These are phyloP conservation scores for Xylaria sp. DNA, from an alignment of 2,329 filamentous ascomycete species.

Conservation along the genomic window DNA sequence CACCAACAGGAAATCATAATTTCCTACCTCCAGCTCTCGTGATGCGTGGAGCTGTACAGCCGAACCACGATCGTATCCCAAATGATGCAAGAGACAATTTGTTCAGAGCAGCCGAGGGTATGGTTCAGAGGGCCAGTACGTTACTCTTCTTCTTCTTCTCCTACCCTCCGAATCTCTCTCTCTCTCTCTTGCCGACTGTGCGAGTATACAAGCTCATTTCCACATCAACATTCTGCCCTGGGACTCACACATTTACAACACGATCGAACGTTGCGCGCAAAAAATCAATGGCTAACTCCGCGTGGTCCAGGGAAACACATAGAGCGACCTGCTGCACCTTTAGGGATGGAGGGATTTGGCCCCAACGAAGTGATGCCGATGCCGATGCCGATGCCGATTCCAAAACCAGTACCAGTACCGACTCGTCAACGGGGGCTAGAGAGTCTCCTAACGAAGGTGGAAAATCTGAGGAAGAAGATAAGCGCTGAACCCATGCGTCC, in stretches of 20 bases:
- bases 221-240: not conserved
- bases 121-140: slow-evolving; percentile 20
- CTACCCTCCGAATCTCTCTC: not conserved
- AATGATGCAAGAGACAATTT: not conserved
- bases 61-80: slow-evolving; percentile 4
- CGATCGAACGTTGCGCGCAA: not conserved
- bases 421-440: slow-evolving; percentile 1
- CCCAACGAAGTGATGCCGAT: not conserved
- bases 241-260: not conserved
- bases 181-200: not conserved
- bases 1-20: slow-evolving; percentile 13
- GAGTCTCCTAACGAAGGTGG: slow-evolving; percentile 18
- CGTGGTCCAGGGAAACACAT: slow-evolving; percentile 7
- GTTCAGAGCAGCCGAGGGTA: slow-evolving; percentile 15
- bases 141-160: not conserved
- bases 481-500: slow-evolving; percentile 5
- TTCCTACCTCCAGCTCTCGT: not conserved
- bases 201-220: not conserved
- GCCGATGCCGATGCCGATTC: not conserved
- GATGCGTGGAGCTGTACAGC: not conserved
- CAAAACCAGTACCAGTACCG: not conserved
- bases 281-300: not conserved
- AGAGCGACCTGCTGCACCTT: slow-evolving; percentile 6
- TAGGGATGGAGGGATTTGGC: not conserved
- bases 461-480: slow-evolving; percentile 13